phyloP scores from a whole-genome alignment of 2,329 filamentous ascomycete genomes.

The Sclerotiophoma versabilis region DNA sequence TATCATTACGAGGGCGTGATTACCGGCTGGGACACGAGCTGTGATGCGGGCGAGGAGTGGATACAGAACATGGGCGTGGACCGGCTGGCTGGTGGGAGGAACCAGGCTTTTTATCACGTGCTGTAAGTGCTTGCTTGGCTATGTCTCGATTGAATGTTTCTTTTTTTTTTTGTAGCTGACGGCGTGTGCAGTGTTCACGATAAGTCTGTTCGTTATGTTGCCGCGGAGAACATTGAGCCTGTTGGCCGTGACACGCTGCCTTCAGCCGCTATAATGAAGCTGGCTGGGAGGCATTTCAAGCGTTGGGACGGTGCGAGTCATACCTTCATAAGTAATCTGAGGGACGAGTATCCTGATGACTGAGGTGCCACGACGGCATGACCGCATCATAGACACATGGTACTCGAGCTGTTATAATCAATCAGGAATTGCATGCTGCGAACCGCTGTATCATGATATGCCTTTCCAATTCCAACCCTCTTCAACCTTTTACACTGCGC shows the following conservation, averaged over 20 bases:
- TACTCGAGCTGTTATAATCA: no score
- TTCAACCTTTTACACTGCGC: conserved; percentile 3
- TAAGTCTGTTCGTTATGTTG: conserved; percentile 74
- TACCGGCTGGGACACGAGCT: conserved; percentile 80
- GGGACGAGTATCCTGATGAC: conserved; percentile 86
- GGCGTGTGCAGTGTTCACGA: conserved; percentile 64
- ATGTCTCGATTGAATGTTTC: no score
- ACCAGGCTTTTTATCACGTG: conserved; percentile 83
- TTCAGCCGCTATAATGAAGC: conserved; percentile 66
- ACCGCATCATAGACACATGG: no score
- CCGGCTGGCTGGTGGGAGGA: conserved; percentile 61
- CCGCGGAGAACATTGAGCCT: conserved; percentile 78
- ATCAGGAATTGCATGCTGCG: background rate
- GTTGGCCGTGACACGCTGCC: conserved; percentile 47
- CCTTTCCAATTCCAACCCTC: background rate
- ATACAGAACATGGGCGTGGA: conserved; percentile 70
- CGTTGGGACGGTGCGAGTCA: conserved; percentile 73
- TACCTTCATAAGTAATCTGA: conserved; percentile 82
- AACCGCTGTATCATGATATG: background rate
- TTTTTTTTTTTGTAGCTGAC: no score
- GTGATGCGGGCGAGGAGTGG: conserved; percentile 66
- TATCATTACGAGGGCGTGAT: conserved; percentile 84
- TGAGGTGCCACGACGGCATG: conserved; percentile 49
- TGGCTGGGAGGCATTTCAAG: conserved; percentile 88
- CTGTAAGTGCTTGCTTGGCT: conserved; percentile 67